Conservation (phyloP, 1,284 basidiomycete genomes). For the Ganoderma meredithae region DNA sequence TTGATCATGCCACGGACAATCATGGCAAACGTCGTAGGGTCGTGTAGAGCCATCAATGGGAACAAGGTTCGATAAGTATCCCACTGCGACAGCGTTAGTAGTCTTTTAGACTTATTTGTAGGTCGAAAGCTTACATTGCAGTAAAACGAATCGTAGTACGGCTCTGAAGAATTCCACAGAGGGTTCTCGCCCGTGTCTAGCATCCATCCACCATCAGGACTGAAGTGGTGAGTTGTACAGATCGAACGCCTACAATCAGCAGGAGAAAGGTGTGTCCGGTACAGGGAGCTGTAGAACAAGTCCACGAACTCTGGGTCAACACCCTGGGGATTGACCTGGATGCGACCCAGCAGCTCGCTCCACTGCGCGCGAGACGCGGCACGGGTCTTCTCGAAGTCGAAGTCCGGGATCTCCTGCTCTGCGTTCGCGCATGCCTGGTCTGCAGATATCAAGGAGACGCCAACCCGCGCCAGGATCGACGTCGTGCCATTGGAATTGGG, state of each 20-base stretch:
- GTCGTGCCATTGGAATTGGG: constrained; percentile 39
- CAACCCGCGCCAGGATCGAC: constrained; percentile 60
- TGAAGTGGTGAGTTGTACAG: too few species aligned
- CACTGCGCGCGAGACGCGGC: constrained; percentile 55
- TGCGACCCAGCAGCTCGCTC: constrained; percentile 62
- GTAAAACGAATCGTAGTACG: constrained; percentile 74
- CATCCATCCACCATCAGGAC: background rate
- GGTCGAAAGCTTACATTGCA: constrained; percentile 57
- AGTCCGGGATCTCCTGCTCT: constrained; percentile 64
- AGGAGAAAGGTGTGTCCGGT: constrained; percentile 71
- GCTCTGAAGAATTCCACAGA: constrained; percentile 67
- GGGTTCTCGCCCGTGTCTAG: constrained; percentile 74
- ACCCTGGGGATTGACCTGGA: constrained; percentile 59
- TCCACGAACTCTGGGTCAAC: constrained; percentile 56
- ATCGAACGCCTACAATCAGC: constrained; percentile 56
- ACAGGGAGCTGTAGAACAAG: constrained; percentile 70
- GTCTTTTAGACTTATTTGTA: background rate
- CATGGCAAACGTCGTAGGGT: constrained; percentile 60
- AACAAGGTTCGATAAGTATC: constrained; percentile 70
- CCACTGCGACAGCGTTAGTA: constrained; percentile 51
- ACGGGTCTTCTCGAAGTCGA: constrained; percentile 58
- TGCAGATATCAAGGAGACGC: constrained; percentile 66
- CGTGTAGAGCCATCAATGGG: constrained; percentile 65
- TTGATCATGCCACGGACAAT: constrained; percentile 70
- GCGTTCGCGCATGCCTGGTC: constrained; percentile 68